Evolutionary conservation across 192 early-diverging fungal genomes (phyloP).

Genomic region (Obelidium mucronatum): DNA sequence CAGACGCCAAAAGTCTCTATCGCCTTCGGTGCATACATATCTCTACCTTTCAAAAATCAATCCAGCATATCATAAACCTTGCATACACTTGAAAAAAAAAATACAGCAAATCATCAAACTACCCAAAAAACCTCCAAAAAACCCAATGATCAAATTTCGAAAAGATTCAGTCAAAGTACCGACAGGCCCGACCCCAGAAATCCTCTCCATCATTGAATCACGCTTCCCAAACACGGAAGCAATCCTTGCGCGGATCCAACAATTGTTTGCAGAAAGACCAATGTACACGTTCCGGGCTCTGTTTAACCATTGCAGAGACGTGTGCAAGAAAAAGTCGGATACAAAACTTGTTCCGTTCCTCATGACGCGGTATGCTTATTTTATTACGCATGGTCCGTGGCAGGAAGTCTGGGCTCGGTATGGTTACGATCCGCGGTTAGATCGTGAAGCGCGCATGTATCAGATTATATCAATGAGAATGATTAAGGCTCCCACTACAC

Average conservation of each 20-base stretch:
- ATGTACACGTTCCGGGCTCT: conserved; percentile 48
- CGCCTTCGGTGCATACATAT: too few species aligned
- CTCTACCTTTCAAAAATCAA: not conserved
- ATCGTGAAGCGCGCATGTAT: conserved; percentile 39
- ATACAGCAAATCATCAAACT: conserved; percentile 1
- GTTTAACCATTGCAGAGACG: conserved; percentile 24
- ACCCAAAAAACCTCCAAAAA: conserved; percentile 5
- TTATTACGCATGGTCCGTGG: conserved; percentile 43
- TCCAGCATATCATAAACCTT: not conserved
- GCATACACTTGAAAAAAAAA: not conserved
- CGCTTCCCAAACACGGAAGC: not conserved
- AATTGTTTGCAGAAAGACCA: conserved; percentile 39
- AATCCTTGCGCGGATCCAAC: conserved; percentile 16
- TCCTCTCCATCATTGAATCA: conserved; percentile 25
- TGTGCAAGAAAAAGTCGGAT: conserved; percentile 4
- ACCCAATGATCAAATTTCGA: conserved; percentile 31
- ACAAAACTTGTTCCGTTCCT: conserved; percentile 27
- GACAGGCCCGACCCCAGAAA: conserved; percentile 11
- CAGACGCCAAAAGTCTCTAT: too few species aligned
- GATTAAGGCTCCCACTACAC: conserved; percentile 29
- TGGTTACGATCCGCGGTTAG: conserved; percentile 50
- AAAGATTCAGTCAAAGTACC: conserved; percentile 2
- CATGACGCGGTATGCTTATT: conserved; percentile 40
- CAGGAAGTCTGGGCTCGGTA: conserved; percentile 49
- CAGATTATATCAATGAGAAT: conserved; percentile 48